Conservation (phyloP, 2,329 filamentous ascomycete genomes). For the Sordariomycetes sp. region DNA sequence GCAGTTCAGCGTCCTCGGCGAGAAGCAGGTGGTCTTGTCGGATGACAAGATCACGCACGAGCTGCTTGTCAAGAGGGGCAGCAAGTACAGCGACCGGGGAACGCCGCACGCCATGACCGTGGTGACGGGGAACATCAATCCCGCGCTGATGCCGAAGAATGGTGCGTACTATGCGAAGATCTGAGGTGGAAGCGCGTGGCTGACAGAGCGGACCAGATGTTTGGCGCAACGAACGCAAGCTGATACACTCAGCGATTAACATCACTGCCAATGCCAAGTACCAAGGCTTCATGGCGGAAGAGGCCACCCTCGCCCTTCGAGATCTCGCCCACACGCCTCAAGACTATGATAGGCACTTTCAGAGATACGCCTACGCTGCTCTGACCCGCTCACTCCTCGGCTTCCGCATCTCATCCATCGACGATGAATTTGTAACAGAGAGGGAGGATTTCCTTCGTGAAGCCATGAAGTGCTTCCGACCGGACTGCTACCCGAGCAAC, state of each 20-base stretch:
- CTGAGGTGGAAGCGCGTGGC: too few species aligned
- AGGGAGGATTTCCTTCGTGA: not conserved
- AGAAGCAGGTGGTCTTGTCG: conserved; percentile 3
- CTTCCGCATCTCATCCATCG: not conserved
- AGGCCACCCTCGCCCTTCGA: conserved; percentile 2
- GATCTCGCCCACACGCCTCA: not conserved
- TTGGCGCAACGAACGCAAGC: conserved; percentile 2
- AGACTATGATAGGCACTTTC: not conserved
- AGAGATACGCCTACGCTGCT: not conserved
- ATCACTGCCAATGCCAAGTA: conserved; percentile 3
- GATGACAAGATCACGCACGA: conserved; percentile 72
- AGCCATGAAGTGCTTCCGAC: conserved; percentile 1
- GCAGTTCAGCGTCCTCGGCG: conserved; percentile 4
- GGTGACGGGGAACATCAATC: too few species aligned
- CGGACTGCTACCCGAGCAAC: conserved; percentile 19
- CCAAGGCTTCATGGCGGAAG: conserved; percentile 4
- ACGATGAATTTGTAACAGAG: not conserved
- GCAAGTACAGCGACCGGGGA: conserved; percentile 2
- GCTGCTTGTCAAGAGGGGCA: conserved; percentile 68
- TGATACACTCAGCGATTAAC: conserved; percentile 2
- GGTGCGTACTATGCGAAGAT: too few species aligned
- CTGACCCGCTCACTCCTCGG: conserved; percentile 1
- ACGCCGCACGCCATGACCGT: conserved; percentile 3
- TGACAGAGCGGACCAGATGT: too few species aligned
- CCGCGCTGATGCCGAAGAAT: too few species aligned